A percentile compares a stretch with the other conserved stretches of the same genome.
Conservation (phyloP, 179 eudicot genomes). For the Heliamphora pulchella region DNA sequence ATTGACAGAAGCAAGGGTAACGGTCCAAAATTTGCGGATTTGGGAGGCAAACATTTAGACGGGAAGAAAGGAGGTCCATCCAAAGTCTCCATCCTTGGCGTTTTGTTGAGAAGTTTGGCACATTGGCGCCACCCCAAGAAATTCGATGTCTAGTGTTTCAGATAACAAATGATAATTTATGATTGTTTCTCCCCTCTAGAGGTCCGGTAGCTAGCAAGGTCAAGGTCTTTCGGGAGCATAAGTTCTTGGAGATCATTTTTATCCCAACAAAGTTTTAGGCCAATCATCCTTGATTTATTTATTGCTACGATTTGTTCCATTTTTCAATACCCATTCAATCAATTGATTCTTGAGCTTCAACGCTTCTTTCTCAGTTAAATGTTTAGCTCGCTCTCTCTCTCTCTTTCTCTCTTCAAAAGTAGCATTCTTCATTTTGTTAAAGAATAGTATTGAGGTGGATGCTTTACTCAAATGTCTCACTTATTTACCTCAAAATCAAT, state of each 20-base stretch:
- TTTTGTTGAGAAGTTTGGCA: conserved; percentile 56
- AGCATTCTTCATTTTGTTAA: too few relatives aligned
- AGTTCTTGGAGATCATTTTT: not conserved
- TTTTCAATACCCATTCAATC: conserved; percentile 18
- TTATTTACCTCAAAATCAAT: too few relatives aligned
- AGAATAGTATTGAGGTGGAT: too few relatives aligned
- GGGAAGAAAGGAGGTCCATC: conserved; percentile 59
- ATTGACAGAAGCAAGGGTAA: conserved; percentile 82
- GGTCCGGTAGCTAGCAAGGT: conserved; percentile 3
- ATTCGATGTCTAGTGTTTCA: conserved; percentile 50
- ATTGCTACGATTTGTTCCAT: conserved; percentile 15
- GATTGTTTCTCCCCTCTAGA: conserved; percentile 5
- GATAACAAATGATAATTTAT: not conserved
- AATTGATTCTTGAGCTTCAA: conserved; percentile 22
- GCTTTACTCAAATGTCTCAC: too few relatives aligned
- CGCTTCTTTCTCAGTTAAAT: conserved; percentile 11
- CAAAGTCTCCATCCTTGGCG: conserved; percentile 45
- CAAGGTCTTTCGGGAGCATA: conserved; percentile 5
- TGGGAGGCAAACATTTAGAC: conserved; percentile 79
- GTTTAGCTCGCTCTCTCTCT: too few relatives aligned
- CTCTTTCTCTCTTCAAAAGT: too few relatives aligned
- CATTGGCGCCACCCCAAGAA: conserved; percentile 95
- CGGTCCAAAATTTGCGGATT: conserved; percentile 82
- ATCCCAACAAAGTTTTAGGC: conserved; percentile 4
- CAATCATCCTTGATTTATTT: conserved; percentile 3